Conservation (phyloP, 345 rosid species). For the Populus ilicifolia region DNA sequence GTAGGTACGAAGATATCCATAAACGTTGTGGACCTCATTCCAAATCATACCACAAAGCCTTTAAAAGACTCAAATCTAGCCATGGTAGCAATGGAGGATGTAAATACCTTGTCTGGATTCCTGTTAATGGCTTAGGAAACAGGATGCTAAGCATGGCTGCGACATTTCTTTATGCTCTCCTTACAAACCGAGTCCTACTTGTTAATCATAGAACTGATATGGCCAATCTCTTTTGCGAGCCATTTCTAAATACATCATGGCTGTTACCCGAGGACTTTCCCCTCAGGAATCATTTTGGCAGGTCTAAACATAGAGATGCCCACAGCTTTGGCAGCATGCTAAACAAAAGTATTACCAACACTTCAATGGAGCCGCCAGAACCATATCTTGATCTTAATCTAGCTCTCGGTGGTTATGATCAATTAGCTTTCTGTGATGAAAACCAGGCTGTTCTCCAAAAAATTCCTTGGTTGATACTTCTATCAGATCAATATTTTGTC, state of each 20-base stretch:
- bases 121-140: constrained; percentile 25
- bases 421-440: constrained; percentile 10
- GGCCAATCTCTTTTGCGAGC: constrained; percentile 26
- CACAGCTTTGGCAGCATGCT: constrained; percentile 9
- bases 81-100: neutral
- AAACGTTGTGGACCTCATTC: constrained; percentile 21
- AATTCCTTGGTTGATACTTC: constrained; percentile 20
- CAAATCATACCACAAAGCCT: constrained; percentile 2
- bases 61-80: neutral
- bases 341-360: neutral
- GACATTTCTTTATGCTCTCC: constrained; percentile 24
- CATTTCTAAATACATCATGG: constrained; percentile 23
- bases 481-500: constrained; percentile 24
- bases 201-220: constrained; percentile 12
- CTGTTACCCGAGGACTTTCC: constrained; percentile 15
- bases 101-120: constrained; percentile 21
- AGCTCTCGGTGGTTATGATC: neutral
- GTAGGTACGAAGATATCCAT: constrained; percentile 20
- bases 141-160: constrained; percentile 23
- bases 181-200: constrained; percentile 20
- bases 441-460: constrained; percentile 9
- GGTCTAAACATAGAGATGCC: neutral
- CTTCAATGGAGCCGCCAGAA: neutral
- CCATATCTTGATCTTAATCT: constrained; percentile 8
- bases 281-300: neutral